phyloP scores from a whole-genome alignment of 148 eudicot genomes.

The Persicaria tinctoria region DNA sequence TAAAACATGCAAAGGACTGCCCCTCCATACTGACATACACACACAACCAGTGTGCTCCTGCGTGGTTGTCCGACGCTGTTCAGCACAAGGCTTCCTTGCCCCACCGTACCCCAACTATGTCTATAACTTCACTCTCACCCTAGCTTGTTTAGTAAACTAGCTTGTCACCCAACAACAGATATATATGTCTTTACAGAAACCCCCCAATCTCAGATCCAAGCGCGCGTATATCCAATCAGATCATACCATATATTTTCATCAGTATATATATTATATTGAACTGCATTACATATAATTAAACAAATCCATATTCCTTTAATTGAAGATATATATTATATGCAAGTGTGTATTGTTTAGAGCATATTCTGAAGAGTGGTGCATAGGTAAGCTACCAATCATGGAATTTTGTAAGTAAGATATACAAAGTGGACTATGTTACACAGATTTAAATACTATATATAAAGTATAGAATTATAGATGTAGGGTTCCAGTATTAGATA shows the following conservation, averaged over 20 bases:
- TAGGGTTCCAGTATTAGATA: conserved; percentile 23
- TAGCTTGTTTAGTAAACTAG: not conserved
- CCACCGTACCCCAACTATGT: conserved; percentile 16
- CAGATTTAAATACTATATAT: not conserved
- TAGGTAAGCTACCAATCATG: not conserved
- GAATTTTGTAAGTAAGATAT: conserved; percentile 18
- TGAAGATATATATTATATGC: conserved; percentile 16
- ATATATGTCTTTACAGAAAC: not conserved
- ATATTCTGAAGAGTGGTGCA: not conserved
- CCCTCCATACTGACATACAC: conserved; percentile 23
- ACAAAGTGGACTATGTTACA: conserved; percentile 24
- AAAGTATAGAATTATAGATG: not conserved
- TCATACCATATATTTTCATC: not conserved
- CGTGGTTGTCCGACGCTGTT: conserved; percentile 21
- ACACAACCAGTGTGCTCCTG: conserved; percentile 22
- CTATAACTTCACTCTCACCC: conserved; percentile 7
- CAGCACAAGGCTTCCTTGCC: conserved; percentile 32
- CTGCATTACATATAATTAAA: not conserved
- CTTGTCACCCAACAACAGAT: not conserved
- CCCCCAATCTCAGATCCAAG: not conserved
- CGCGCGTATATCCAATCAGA: not conserved
- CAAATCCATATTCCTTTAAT: not conserved
- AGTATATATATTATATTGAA: not conserved
- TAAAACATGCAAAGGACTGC: conserved; percentile 26
- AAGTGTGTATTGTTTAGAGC: conserved; percentile 15